Base-by-base conservation (phyloP, 2,329 filamentous ascomycete genomes). In the Raffaelea ambrosiae region DNA sequence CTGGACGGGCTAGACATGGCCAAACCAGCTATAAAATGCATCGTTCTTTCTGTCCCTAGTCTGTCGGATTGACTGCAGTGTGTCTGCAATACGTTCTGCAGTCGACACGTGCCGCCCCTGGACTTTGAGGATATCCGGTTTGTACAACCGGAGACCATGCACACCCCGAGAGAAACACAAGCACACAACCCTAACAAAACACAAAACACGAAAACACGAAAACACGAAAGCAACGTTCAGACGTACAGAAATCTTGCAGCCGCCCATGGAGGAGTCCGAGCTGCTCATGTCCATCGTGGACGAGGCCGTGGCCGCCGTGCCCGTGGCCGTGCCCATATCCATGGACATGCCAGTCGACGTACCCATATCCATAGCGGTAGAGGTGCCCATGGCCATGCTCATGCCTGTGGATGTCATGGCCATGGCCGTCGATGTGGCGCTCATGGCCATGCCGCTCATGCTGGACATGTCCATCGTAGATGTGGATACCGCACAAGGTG, bases 221-320 rank as follows among this genome's bases (percentile, higher is more conserved):
- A n/a, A n/a, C n/a, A n/a, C n/a, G n/a, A n/a, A n/a, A n/a, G n/a
- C n/a, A n/a, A n/a, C n/a, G n/a, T n/a, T 26, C 40, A 52, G 9
- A 55, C 63, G 22, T 57, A 70, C 68, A 19, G 64, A 67, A 38
- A 72, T 70, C 53, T 70, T 66, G 64, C 68, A 72, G 13, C 22
- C 23, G 22, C 31, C 57, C 53, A 31, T 48, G 53, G 53, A 54
- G 35, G 53, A 64, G 51, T 54, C 57, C 55, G 58, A 59, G 42
- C 51, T 50, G 10, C 41, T 45, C 3, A 40, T 38, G 16, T 38
- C 44, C 3, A 33, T 49, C 9, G 49, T 40, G n/a, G 22, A n/a
- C 10, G 44, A 18, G 13, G 48, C 45, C 7, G 40, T 48, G 1
- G 47, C 42, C 4, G 50, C 43, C 8, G 38, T 14, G n/a, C 16